These are phyloP conservation scores for Serpula lacrymans DNA, from an alignment of 768 basidiomycete species.

Conservation along the genomic window DNA sequence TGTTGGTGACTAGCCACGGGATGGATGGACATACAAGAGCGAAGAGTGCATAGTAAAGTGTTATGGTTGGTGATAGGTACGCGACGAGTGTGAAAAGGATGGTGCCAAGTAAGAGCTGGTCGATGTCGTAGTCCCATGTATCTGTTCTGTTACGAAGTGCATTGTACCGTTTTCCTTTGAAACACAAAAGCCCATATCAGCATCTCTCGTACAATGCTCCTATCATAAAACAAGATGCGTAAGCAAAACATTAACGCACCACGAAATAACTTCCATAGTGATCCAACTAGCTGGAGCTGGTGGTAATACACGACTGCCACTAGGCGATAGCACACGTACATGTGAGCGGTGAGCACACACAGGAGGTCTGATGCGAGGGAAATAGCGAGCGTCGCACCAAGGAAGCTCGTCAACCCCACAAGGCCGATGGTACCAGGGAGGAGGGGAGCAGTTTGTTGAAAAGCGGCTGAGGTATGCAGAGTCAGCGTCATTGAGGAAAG, in stretches of 20 bases:
- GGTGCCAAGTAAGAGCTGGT: slow-evolving; percentile 94
- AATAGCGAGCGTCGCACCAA: slow-evolving; percentile 63
- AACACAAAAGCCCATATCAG: background rate
- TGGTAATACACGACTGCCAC: slow-evolving; percentile 59
- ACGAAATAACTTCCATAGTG: slow-evolving; percentile 87
- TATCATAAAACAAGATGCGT: too few relatives aligned
- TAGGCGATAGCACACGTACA: slow-evolving; percentile 66
- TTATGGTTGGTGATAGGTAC: slow-evolving; percentile 80
- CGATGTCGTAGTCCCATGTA: slow-evolving; percentile 86
- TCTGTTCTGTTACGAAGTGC: slow-evolving; percentile 85
- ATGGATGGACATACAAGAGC: slow-evolving; percentile 43
- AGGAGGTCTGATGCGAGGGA: slow-evolving; percentile 67
- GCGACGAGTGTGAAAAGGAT: slow-evolving; percentile 80
- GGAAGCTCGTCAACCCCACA: slow-evolving; percentile 33
- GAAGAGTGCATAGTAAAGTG: slow-evolving; percentile 85
- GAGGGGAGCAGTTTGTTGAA: slow-evolving; percentile 24
- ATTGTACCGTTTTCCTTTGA: slow-evolving; percentile 82
- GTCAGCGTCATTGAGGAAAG: background rate
- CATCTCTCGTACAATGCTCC: background rate
- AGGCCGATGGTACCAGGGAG: slow-evolving; percentile 27
- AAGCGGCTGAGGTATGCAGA: slow-evolving; percentile 16
- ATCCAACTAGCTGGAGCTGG: slow-evolving; percentile 55
- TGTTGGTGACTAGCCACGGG: background rate
- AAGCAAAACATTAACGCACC: slow-evolving; percentile 57
- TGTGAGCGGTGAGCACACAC: slow-evolving; percentile 63